Base-by-base conservation (phyloP, 306 rosid species). In the Vigna trinervia region DNA sequence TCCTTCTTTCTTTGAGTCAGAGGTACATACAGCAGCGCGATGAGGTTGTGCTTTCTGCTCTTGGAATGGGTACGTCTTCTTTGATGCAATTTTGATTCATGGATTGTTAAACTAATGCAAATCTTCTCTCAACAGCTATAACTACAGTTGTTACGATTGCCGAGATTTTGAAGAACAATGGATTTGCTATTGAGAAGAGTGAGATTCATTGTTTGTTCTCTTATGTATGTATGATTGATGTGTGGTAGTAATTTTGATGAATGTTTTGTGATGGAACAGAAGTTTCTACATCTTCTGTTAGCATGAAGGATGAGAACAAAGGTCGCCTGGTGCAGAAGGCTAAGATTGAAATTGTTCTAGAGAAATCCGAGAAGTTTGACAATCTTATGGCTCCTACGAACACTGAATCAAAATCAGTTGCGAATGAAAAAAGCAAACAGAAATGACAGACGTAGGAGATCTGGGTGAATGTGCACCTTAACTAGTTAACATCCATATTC, bases 31-130 rank as follows among this genome's bases (percentile, higher is more conserved):
- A 95, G 76, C 98, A 92, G 78, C 96, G 92, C 84, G 78, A 89
- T 82, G 98, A 95, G 86, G 98, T 95, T 68, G 98, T 90, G 86
- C 98, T 95, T 69, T 95, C 98, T 73, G 97, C 98, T 22, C 80
- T 95, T 64, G 98, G 98, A 82, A 95, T 92, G 98, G 97, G 98
- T 95, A 89, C 23, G 41, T 79, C 39, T 23, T 65, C 50, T 1
- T 39, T 3, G 34, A 4, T 30, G 34, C 0, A 0, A 30, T 4
- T 46, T 12, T 19, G 15, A 17, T 68, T 28, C 57, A 59, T 14
- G 20, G 65, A 0, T 41, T 8, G 11, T 39, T 69, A 69, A 60
- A 78, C 46, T 69, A 17, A 10, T 60, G 54, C 77, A 23, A 46
- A 54, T 12, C 8, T 58, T 12, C 8, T 53, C 8, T 23, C 69